A percentile compares a stretch with the other conserved stretches of the same genome.
Evolutionary conservation across 495 filamentous ascomycete genomes (phyloP).

Genomic region (Xylaria castorea): DNA sequence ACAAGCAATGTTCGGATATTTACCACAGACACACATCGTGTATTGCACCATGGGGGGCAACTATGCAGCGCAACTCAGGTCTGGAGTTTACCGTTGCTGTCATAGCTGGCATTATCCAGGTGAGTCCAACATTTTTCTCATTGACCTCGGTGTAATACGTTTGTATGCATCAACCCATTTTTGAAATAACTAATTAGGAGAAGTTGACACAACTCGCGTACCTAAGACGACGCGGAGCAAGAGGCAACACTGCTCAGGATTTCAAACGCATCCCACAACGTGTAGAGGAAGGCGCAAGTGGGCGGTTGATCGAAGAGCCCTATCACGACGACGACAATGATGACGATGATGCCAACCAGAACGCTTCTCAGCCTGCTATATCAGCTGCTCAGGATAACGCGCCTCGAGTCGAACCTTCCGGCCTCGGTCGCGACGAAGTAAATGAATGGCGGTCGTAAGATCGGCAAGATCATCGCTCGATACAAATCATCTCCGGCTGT

Average conservation of each 20-base stretch:
- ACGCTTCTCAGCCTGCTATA: neutral
- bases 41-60: constrained; percentile 34
- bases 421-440: constrained; percentile 30
- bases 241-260: constrained; percentile 14
- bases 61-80: constrained; percentile 36
- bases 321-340: constrained; percentile 24
- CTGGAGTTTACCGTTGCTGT: constrained; percentile 37
- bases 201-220: constrained; percentile 34
- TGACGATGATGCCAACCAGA: neutral
- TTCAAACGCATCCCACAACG: constrained; percentile 26
- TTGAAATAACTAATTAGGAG: neutral
- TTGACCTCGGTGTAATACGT: neutral
- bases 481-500: neutral
- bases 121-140: constrained; percentile 16
- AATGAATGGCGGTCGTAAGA: constrained; percentile 27
- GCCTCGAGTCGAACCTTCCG: constrained; percentile 34
- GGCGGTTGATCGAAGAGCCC: constrained; percentile 31
- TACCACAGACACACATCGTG: constrained; percentile 32
- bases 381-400: constrained; percentile 21
- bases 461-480: neutral
- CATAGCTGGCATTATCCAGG: constrained; percentile 42
- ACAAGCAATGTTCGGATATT: neutral
- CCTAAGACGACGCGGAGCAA: constrained; percentile 28
- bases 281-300: constrained; percentile 16
- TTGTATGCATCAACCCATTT: constrained; percentile 6